These are phyloP conservation scores for Babesia divergens DNA, from an alignment of 169 alveolate species.

Conservation along the genomic window DNA sequence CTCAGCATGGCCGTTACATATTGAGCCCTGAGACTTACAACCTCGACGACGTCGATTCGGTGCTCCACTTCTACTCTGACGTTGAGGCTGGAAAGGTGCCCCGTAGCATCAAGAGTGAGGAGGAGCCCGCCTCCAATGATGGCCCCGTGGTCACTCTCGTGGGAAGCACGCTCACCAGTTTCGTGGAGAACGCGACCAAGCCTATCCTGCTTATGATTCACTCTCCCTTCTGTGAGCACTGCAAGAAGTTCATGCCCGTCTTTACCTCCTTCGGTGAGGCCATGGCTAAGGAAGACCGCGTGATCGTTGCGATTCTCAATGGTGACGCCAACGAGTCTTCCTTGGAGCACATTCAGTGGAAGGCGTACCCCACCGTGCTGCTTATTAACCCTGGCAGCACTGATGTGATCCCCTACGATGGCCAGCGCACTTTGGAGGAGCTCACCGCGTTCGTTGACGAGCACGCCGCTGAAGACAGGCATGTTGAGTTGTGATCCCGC, in stretches of 20 bases:
- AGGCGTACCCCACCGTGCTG: slow-evolving; percentile 75
- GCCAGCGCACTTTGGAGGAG: slow-evolving; percentile 72
- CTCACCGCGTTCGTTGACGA: slow-evolving; percentile 64
- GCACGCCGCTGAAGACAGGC: slow-evolving; percentile 36
- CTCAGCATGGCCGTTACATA: slow-evolving; percentile 68
- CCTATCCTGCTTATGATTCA: slow-evolving; percentile 72
- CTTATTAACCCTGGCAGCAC: slow-evolving; percentile 70
- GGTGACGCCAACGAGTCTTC: slow-evolving; percentile 77
- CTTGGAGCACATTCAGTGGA: slow-evolving; percentile 73
- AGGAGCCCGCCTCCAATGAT: slow-evolving; percentile 68
- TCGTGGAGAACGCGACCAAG: slow-evolving; percentile 57
- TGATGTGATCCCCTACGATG: slow-evolving; percentile 68
- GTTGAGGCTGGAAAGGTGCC: slow-evolving; percentile 71
- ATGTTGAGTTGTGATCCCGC: slow-evolving; percentile 50
- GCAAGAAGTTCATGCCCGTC: slow-evolving; percentile 75
- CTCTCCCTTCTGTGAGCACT: slow-evolving; percentile 79
- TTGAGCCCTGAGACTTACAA: slow-evolving; percentile 48
- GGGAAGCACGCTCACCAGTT: slow-evolving; percentile 70
- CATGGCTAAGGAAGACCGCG: slow-evolving; percentile 60
- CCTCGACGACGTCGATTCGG: slow-evolving; percentile 50
- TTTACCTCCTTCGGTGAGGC: slow-evolving; percentile 68
- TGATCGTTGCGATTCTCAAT: slow-evolving; percentile 71
- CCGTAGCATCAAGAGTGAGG: slow-evolving; percentile 71
- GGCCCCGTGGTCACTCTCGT: slow-evolving; percentile 70
- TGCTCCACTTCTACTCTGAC: slow-evolving; percentile 68